These are phyloP conservation scores for Teratosphaeria pseudoeucalypti DNA, from an alignment of 2,329 filamentous ascomycete species.

Conservation along the genomic window DNA sequence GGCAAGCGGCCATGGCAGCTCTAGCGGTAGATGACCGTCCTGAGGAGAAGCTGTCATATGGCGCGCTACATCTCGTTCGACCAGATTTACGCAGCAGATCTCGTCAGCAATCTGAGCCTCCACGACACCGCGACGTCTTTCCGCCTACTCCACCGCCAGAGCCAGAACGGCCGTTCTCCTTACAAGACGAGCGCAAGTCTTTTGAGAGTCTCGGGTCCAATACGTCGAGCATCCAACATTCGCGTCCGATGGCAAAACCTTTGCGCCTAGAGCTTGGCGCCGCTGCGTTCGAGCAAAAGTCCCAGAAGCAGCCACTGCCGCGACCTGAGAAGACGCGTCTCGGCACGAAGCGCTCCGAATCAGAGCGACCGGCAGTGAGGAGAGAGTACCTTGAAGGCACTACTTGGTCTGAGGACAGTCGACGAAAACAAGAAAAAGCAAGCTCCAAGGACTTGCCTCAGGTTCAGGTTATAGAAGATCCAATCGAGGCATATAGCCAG, in stretches of 20 bases:
- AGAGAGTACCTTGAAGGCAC: constrained; percentile 25
- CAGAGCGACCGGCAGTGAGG: constrained; percentile 31
- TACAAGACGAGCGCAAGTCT: constrained; percentile 21
- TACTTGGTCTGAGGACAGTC: constrained; percentile 11
- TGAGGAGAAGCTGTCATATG: constrained; percentile 76
- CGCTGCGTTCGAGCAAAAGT: constrained; percentile 32
- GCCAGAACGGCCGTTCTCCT: constrained; percentile 43
- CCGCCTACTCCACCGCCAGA: constrained; percentile 98
- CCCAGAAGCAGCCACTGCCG: constrained; percentile 20
- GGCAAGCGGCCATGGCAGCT: constrained; percentile 26
- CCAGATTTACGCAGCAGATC: constrained; percentile 64
- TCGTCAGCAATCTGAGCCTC: constrained; percentile 77
- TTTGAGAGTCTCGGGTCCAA: constrained; percentile 38
- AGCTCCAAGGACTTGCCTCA: constrained; percentile 54
- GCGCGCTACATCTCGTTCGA: constrained; percentile 86
- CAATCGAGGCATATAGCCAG: constrained; percentile 26
- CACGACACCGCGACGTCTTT: constrained; percentile 69
- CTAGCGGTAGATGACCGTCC: constrained; percentile 68
- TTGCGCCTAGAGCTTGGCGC: constrained; percentile 38
- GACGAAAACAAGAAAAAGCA: constrained; percentile 42
- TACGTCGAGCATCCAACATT: constrained; percentile 22
- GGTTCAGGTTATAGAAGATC: constrained; percentile 43
- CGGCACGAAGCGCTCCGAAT: constrained; percentile 32
- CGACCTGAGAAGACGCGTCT: constrained; percentile 23
- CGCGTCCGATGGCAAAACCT: constrained; percentile 34